Evolutionary conservation across 257 asterid genomes (phyloP), one percentile per base, ranked within the genome.

Genomic region (Salvia splendens): DNA sequence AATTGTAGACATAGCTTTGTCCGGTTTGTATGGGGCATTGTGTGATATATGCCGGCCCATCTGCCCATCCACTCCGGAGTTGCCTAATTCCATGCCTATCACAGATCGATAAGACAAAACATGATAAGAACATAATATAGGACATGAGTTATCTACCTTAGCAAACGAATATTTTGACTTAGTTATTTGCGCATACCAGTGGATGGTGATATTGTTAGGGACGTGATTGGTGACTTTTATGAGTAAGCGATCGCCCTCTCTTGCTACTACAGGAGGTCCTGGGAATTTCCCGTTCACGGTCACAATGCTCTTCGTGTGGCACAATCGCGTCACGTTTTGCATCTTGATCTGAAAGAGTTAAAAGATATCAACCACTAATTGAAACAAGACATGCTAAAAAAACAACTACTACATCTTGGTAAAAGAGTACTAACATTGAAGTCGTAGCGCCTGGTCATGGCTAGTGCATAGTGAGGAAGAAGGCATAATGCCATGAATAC

Each of bases 231-330:
- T 61, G 45, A 80, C 96, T n/a, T 78, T 86, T 42, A 88, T 77
- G 6, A 88, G 74, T 0, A 88, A 76, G 12, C 78, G 79, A 45
- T 86, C 96, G 0, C 95, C 95, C 77, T 88, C 87, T 53, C 94
- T 72, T 1, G 81, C 87, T 2, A 79, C 73, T n/a, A 88, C 50
- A 1, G 70, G 81, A 12, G 95, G 95, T 3, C 92, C 96, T 0
- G 91, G 95, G 45, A 79, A 88, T 50, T 77, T 54, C 20, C 88
- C 87, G 3, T 88, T 88, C 0, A 88, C 96, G 3, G 91, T 88
- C 5, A 84, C 85, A 1, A 81, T 73, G 79, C 83, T 84, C 12
- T 78, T 83, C 8, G 89, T 84, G 65, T 72, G 85, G 76, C 95
- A 87, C 63, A 85, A 63, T 41, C 95, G 81, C 2, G 82, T 83